Base-by-base conservation (phyloP, 805 yeast genomes). In the Candida ulmi region DNA sequence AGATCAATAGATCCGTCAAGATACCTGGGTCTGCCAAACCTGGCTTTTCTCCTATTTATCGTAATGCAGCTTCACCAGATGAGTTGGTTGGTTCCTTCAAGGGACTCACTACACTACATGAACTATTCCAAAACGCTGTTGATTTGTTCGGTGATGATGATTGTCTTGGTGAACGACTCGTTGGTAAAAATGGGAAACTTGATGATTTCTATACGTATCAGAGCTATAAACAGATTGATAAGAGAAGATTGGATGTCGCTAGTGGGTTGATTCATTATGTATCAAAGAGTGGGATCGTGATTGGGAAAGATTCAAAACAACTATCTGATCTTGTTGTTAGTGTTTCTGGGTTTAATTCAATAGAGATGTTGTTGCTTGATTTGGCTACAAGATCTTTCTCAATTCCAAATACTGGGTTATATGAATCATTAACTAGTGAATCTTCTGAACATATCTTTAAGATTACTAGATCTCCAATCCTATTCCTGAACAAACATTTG, bases 351-450 rank as follows among this genome's bases (percentile, higher is more conserved):
- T 50, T 56, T n/a, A 77, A 77, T 51, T 60, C 79, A 33, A 57
- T 68, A 11, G 81, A 78, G 57, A 78, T 84, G 85, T 63, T 67
- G 18, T 48, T 77, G 19, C 55, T 78, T 17, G 85, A 79, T 57
- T 55, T 77, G 48, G 82, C 84, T 2, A 73, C 80, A 45, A 58
- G 63, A 13, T 63, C 74, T 7, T 75, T 70, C 61, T 68, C 65
- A 61, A 71, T 58, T 33, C 62, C 69, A 18, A 56, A 62, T 36
- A 71, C 71, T 2, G 63, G 70, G 4, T 47, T 70, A 16, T 70
- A 70, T 42, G 74, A 69, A 35, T 65, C 72, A 5, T 46, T 70
- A 28, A 71, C 69, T 26, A 71, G 77, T 4, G 68, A 63, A 19
- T 65, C 83, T 12, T 64, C 80, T 18, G 64, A 62, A 41, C 75